A percentile compares a stretch with the other conserved stretches of the same genome.
phyloP scores from a whole-genome alignment of 495 filamentous ascomycete species.

The Penicillium bialowiezense region DNA sequence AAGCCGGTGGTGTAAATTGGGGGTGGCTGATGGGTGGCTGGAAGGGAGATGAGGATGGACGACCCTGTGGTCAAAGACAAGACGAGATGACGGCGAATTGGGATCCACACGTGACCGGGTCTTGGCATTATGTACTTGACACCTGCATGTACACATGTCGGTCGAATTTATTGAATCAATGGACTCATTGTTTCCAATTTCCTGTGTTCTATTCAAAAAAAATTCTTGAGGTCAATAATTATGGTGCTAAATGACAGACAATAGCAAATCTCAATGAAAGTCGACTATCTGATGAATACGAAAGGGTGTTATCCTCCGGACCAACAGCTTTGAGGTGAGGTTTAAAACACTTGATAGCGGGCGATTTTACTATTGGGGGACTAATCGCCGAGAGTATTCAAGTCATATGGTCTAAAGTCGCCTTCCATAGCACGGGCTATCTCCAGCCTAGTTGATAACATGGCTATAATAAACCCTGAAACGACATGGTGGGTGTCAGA shows the following conservation, averaged over 20 bases:
- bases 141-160: background rate
- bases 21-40: constrained; percentile 24
- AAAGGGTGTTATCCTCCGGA: no score
- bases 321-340: background rate
- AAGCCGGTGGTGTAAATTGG: constrained; percentile 12
- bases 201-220: no score
- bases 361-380: background rate
- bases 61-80: constrained; percentile 28
- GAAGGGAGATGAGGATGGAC: constrained; percentile 28
- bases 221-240: no score
- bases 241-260: no score
- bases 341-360: constrained; percentile 1
- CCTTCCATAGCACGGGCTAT: background rate
- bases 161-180: background rate
- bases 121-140: constrained; percentile 6
- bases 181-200: background rate
- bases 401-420: constrained; percentile 3
- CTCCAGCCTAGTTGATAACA: constrained; percentile 3
- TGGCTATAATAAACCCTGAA: background rate
- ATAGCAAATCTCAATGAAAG: no score
- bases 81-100: constrained; percentile 42
- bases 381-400: background rate
- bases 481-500: background rate
- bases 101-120: constrained; percentile 32
- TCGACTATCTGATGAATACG: no score